Evolutionary conservation across 768 basidiomycete species (phyloP).

Genomic region (Phylloporus sp.): DNA sequence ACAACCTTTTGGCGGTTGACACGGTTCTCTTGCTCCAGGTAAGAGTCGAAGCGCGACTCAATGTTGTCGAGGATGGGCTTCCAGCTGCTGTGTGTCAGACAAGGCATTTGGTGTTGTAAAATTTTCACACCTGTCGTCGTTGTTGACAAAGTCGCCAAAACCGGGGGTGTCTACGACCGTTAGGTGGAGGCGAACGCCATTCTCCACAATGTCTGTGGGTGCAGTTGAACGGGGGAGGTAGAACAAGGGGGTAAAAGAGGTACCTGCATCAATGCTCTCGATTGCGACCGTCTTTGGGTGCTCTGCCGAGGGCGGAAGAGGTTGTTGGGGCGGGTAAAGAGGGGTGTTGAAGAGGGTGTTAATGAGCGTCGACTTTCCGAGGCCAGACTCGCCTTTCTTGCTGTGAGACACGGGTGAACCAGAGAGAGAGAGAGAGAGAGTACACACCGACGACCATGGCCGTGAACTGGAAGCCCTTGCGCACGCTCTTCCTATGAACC

Average conservation of each 20-base stretch:
- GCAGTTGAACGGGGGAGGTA: constrained; percentile 11
- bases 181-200: constrained; percentile 90
- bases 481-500: constrained; percentile 96
- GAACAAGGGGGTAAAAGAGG: constrained; percentile 11
- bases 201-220: constrained; percentile 93
- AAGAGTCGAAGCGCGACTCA: constrained; percentile 95
- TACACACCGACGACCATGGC: constrained; percentile 97
- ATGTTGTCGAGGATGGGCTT: constrained; percentile 98
- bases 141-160: constrained; percentile 99
- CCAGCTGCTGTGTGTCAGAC: constrained; percentile 60
- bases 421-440: constrained; percentile 11
- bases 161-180: constrained; percentile 99
- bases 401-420: constrained; percentile 7
- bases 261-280: constrained; percentile 97
- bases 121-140: constrained; percentile 81
- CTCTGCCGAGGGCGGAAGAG: constrained; percentile 81
- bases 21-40: constrained; percentile 97
- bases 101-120: constrained; percentile 10
- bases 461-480: constrained; percentile 99
- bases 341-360: constrained; percentile 98
- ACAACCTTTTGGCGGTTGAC: constrained; percentile 91
- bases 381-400: constrained; percentile 86
- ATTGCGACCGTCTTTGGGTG: constrained; percentile 92
- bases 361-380: constrained; percentile 98
- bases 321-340: constrained; percentile 87